Percentiles rank a stretch among this genome's conserved stretches.
phyloP scores from a whole-genome alignment of 768 basidiomycete genomes.

The Trametes meyenii region DNA sequence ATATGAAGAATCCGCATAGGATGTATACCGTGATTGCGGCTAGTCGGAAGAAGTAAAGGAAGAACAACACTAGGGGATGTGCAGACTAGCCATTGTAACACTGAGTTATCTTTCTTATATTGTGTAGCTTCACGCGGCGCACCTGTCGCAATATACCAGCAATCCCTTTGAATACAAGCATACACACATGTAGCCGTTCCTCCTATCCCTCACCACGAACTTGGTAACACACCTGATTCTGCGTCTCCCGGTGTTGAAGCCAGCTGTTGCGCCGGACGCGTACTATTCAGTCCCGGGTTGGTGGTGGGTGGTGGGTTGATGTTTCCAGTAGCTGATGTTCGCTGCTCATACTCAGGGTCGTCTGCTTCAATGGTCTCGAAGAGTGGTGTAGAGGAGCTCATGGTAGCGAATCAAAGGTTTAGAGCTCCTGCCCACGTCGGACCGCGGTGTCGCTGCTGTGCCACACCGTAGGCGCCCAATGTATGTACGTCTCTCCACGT shows the following conservation, averaged over 20 bases:
- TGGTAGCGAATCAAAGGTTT: constrained; percentile 30
- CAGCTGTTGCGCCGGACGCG: constrained; percentile 47
- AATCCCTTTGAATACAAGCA: constrained; percentile 46
- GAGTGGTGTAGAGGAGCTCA: constrained; percentile 67
- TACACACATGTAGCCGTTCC: not conserved
- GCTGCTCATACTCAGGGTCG: constrained; percentile 46
- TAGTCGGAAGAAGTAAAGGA: constrained; percentile 85
- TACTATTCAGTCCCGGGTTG: constrained; percentile 48
- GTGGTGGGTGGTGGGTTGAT: constrained; percentile 38
- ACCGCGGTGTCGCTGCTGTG: not conserved
- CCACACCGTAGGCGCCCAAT: constrained; percentile 9
- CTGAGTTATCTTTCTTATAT: not conserved
- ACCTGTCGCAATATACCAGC: constrained; percentile 81
- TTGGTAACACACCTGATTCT: constrained; percentile 64
- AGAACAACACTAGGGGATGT: constrained; percentile 83
- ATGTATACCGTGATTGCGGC: constrained; percentile 92
- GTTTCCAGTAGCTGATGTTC: constrained; percentile 37
- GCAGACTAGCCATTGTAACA: constrained; percentile 54
- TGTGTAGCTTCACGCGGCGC: constrained; percentile 12
- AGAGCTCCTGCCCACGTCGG: not conserved
- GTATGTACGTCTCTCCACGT: constrained; percentile 3
- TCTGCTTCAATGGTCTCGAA: constrained; percentile 86
- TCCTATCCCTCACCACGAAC: not conserved
- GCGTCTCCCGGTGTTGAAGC: constrained; percentile 65
- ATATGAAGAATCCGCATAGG: constrained; percentile 87